These are phyloP conservation scores for Periconia sp. DNA, from an alignment of 2,329 filamentous ascomycete species.

Conservation along the genomic window DNA sequence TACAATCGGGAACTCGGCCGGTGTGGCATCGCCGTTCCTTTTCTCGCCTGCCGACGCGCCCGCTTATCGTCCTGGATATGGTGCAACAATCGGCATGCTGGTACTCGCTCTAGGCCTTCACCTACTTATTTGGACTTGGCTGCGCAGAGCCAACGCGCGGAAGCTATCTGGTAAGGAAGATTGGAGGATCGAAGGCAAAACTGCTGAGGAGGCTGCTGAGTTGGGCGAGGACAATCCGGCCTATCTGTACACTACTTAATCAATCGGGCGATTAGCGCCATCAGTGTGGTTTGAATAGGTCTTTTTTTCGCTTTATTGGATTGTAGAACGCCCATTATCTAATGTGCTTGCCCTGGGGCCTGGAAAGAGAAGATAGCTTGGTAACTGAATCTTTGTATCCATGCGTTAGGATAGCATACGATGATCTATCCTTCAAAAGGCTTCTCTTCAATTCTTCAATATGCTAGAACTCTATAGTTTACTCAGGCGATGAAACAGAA, in stretches of 20 bases:
- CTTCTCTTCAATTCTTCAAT: too few relatives aligned
- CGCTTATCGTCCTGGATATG: constrained; percentile 22
- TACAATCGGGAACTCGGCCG: constrained; percentile 53
- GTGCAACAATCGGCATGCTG: constrained; percentile 24
- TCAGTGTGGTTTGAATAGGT: neutral
- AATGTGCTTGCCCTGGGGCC: too few relatives aligned
- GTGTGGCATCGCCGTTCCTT: constrained; percentile 43
- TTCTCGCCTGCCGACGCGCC: constrained; percentile 16
- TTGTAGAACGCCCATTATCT: too few relatives aligned
- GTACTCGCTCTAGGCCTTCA: constrained; percentile 20
- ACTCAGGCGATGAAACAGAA: too few relatives aligned
- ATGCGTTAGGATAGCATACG: too few relatives aligned
- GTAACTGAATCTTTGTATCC: too few relatives aligned
- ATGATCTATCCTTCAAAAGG: too few relatives aligned
- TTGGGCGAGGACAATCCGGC: constrained; percentile 29
- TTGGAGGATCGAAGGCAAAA: constrained; percentile 25
- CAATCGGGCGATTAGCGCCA: neutral
- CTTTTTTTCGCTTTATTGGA: too few relatives aligned
- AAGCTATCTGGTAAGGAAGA: constrained; percentile 26
- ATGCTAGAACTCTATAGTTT: too few relatives aligned
- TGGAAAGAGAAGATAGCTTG: too few relatives aligned
- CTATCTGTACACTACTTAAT: constrained; percentile 25
- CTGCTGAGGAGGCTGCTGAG: constrained; percentile 25
- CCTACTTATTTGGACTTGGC: constrained; percentile 20
- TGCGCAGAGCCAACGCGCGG: constrained; percentile 21